These are phyloP conservation scores for Euclidium syriacum DNA, from an alignment of 345 rosid species.

Conservation along the genomic window DNA sequence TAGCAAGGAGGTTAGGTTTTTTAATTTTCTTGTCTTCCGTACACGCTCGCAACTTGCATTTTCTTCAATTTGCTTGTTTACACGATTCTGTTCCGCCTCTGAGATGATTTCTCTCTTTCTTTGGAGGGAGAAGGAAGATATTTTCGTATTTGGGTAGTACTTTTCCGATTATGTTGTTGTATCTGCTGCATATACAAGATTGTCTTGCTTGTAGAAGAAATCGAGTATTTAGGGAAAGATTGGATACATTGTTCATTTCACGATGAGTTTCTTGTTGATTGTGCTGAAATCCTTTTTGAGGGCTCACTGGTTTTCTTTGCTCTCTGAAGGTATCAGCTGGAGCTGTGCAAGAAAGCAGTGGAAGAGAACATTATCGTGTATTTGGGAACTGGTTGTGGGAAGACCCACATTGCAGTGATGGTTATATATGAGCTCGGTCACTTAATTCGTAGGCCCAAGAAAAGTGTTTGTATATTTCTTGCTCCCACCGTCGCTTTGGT, in stretches of 20 bases:
- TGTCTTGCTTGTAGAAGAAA: neutral
- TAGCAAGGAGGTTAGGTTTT: conserved; percentile 35
- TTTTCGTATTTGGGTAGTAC: neutral
- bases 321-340: conserved; percentile 72
- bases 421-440: conserved; percentile 69
- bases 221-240: neutral
- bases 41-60: neutral
- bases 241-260: neutral
- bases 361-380: conserved; percentile 78
- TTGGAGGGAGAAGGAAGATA: no score
- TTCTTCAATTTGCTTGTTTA: neutral
- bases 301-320: neutral
- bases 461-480: conserved; percentile 66
- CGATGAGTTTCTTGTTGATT: neutral
- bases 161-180: neutral
- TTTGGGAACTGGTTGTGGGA: conserved; percentile 90
- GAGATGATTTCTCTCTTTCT: no score
- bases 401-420: conserved; percentile 90
- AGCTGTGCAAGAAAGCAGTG: conserved; percentile 72
- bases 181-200: conserved; percentile 1
- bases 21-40: neutral
- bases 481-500: conserved; percentile 89
- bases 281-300: neutral
- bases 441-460: conserved; percentile 64
- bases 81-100: neutral